Percentiles rank a stretch among this genome's conserved stretches.
These are phyloP conservation scores for Bauhinia variegata DNA, from an alignment of 306 rosid species.

Conservation along the genomic window DNA sequence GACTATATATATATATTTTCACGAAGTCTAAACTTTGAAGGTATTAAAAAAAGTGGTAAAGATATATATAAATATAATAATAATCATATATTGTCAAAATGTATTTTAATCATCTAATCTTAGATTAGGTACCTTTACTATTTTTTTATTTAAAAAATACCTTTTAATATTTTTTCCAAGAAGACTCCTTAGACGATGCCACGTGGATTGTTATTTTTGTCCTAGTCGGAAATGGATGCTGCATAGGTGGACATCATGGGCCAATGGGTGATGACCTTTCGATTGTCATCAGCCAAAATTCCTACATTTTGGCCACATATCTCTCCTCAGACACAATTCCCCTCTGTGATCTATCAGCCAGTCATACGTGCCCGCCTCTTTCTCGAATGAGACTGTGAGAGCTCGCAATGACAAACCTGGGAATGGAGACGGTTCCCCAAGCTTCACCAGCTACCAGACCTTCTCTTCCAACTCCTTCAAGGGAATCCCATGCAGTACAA, in stretches of 20 bases:
- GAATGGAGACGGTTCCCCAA: slow-evolving; percentile 67
- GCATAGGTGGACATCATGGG: slow-evolving; percentile 37
- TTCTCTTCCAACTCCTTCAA: slow-evolving; percentile 41
- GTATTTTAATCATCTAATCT: no score
- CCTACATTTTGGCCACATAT: slow-evolving; percentile 46
- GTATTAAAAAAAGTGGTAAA: no score
- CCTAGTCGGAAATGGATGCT: slow-evolving; percentile 11
- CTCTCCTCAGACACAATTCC: slow-evolving; percentile 44
- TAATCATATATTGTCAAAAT: no score
- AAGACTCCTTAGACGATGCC: slow-evolving; percentile 21
- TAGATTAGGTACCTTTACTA: no score
- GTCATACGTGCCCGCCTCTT: not conserved
- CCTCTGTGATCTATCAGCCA: not conserved
- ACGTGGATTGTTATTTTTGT: slow-evolving; percentile 26
- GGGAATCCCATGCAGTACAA: slow-evolving; percentile 26
- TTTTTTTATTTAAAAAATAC: no score
- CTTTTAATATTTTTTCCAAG: no score
- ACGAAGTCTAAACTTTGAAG: no score
- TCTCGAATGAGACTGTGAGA: not conserved
- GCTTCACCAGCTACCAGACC: slow-evolving; percentile 63
- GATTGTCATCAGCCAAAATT: slow-evolving; percentile 17
- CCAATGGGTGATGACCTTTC: slow-evolving; percentile 2
- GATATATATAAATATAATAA: no score
- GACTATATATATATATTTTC: no score
- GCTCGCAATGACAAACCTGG: slow-evolving; percentile 38